These are phyloP conservation scores for Diplocarpon rosae DNA, from an alignment of 2,329 filamentous ascomycete genomes.

Conservation along the genomic window DNA sequence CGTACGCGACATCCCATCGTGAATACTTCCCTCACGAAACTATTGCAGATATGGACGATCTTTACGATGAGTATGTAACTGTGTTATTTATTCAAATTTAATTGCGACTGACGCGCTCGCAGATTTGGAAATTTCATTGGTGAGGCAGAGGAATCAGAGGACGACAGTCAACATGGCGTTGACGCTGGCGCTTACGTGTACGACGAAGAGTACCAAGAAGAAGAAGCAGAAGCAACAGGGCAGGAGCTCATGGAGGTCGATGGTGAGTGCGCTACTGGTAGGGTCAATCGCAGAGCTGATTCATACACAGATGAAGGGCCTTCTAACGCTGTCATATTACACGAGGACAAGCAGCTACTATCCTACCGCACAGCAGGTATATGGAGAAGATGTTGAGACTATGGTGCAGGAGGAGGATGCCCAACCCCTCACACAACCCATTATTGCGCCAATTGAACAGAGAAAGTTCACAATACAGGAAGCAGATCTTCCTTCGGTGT, in stretches of 20 bases:
- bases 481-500: constrained; percentile 76
- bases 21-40: not conserved
- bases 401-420: constrained; percentile 95
- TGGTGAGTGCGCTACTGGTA: constrained; percentile 36
- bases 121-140: constrained; percentile 99
- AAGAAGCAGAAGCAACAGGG: constrained; percentile 51
- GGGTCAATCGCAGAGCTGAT: constrained; percentile 19
- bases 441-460: constrained; percentile 82
- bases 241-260: constrained; percentile 93
- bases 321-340: constrained; percentile 92
- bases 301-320: constrained; percentile 56
- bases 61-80: constrained; percentile 76
- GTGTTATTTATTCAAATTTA: not conserved
- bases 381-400: constrained; percentile 88
- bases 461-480: constrained; percentile 97
- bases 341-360: constrained; percentile 99
- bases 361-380: constrained; percentile 92
- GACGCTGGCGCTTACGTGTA: constrained; percentile 72
- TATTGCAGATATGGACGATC: constrained; percentile 63
- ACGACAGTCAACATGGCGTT: constrained; percentile 68
- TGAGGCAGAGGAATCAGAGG: constrained; percentile 79
- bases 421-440: constrained; percentile 82
- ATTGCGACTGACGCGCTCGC: constrained; percentile 15
- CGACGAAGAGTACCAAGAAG: constrained; percentile 58
- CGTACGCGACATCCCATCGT: constrained; percentile 8